Percentiles rank a stretch among this genome's conserved stretches.
Conservation (phyloP, 2,329 filamentous ascomycete species). For the Pseudogymnoascus sp. region DNA sequence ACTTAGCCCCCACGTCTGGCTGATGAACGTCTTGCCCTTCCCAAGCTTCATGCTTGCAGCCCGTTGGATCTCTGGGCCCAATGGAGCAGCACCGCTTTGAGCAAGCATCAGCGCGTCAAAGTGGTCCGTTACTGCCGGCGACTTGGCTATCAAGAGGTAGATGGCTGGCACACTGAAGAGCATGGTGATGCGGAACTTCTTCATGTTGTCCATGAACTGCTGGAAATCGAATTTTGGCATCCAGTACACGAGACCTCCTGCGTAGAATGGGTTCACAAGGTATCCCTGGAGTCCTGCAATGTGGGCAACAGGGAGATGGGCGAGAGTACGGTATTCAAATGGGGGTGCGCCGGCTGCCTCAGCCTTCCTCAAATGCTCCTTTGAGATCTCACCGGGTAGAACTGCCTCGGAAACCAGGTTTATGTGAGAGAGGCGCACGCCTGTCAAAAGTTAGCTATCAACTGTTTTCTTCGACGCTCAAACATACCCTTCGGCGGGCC, state of each 20-base stretch:
- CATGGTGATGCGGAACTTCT: conserved; percentile 59
- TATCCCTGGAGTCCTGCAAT: conserved; percentile 40
- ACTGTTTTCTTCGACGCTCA: conserved; percentile 2
- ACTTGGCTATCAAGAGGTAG: conserved; percentile 62
- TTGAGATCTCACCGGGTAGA: conserved; percentile 27
- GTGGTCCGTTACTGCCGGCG: conserved; percentile 52
- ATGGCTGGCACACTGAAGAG: conserved; percentile 66
- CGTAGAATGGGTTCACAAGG: conserved; percentile 36
- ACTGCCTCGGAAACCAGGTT: conserved; percentile 58
- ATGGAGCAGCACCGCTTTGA: conserved; percentile 55
- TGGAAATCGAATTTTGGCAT: conserved; percentile 72
- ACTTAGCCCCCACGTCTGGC: conserved; percentile 69
- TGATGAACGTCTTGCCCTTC: conserved; percentile 41
- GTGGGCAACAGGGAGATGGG: conserved; percentile 38
- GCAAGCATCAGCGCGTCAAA: conserved; percentile 42
- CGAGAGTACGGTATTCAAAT: conserved; percentile 34
- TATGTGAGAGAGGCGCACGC: conserved; percentile 64
- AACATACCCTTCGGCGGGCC: conserved; percentile 61
- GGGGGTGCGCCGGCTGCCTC: conserved; percentile 15
- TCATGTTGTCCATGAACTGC: conserved; percentile 58
- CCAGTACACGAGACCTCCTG: conserved; percentile 51
- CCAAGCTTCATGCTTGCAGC: conserved; percentile 45
- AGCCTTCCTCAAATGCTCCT: conserved; percentile 21
- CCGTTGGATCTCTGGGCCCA: conserved; percentile 42
- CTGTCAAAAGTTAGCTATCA: conserved; percentile 33